Base-by-base conservation (phyloP, 192 early-diverging fungal genomes). In the Chytriomyces sp. region DNA sequence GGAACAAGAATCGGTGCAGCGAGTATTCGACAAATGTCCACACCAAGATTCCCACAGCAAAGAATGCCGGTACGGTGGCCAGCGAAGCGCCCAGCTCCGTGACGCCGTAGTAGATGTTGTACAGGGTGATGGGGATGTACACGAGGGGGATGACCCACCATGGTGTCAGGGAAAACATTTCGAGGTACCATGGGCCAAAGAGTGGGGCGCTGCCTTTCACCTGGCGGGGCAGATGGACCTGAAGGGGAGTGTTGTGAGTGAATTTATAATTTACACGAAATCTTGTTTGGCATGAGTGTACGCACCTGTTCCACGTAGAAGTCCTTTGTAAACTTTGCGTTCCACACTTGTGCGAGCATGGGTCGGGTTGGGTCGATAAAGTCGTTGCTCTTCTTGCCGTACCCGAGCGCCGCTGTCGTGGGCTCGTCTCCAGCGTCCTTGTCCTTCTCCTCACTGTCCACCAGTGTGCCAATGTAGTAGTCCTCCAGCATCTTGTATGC, bases 1-100 rank as follows among this genome's bases (percentile, higher is more conserved):
- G 97, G 84, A 98, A 98, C 45, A 96, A 76, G 83, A 95, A 98
- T 9, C 97, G 89, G 83, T 98, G 97, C 53, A 97, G 83, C 26
- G 88, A 77, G 87, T 98, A 98, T 84, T 98, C 97, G 24, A 93
- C 75, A 67, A 97, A 81, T 5, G 94, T 92, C 95, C 94, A 98
- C 59, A 93, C 81, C 6, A 91, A 47, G 44, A 97, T 61, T 11
- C 96, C 95, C 64, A 90, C 76, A 26, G 84, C 63, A 76, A 92
- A 92, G 50, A 83, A 91, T 44, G 50, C 35, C 5, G 67, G 50
- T 20, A 75, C 59, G 35, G 71, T 64, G 8, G 35, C 49, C 5
- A 80, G 10, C 18, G 23, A 61, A 28, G 24, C 16, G 44, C 62
- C 59, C 43, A 71, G 18, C 8, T 48, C 47, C 1, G 69, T 61